Conservation (phyloP, 176 grass and related monocot species). For the Eragrostis curvula region DNA sequence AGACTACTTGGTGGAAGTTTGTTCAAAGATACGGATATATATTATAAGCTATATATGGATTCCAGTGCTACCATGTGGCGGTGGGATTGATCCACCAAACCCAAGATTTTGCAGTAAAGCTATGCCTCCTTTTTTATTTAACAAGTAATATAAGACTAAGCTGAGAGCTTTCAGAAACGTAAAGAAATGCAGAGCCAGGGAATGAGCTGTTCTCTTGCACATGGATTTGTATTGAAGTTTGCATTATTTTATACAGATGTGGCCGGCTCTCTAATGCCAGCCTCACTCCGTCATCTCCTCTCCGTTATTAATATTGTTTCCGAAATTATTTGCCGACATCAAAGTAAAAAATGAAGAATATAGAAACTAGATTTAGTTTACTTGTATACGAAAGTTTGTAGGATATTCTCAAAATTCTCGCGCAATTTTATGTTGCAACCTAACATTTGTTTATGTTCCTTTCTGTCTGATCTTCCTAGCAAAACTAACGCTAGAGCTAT, state of each 20-base stretch:
- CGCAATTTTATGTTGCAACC: too few species aligned
- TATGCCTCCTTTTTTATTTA: conserved; percentile 21
- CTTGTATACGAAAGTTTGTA: too few species aligned
- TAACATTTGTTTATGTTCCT: too few species aligned
- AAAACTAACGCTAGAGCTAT: too few species aligned
- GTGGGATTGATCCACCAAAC: conserved; percentile 57
- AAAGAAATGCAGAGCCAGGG: conserved; percentile 24
- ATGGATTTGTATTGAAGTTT: conserved; percentile 36
- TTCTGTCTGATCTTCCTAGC: too few species aligned
- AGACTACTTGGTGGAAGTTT: conserved; percentile 41
- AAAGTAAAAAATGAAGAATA: too few species aligned
- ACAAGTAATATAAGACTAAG: conserved; percentile 50
- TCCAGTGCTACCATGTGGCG: conserved; percentile 42
- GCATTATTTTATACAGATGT: conserved; percentile 30
- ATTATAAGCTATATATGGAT: conserved; percentile 27
- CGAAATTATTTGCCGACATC: too few species aligned
- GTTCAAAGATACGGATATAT: conserved; percentile 11
- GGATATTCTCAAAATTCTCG: too few species aligned
- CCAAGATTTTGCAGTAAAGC: conserved; percentile 34
- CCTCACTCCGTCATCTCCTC: neutral
- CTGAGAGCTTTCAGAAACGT: conserved; percentile 25
- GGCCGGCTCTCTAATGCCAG: neutral
- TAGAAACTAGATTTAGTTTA: too few species aligned
- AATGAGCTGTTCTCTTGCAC: conserved; percentile 45
- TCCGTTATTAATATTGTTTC: neutral